phyloP scores from a whole-genome alignment of 2,329 filamentous ascomycete species.

The Hypomyces perniciosus region DNA sequence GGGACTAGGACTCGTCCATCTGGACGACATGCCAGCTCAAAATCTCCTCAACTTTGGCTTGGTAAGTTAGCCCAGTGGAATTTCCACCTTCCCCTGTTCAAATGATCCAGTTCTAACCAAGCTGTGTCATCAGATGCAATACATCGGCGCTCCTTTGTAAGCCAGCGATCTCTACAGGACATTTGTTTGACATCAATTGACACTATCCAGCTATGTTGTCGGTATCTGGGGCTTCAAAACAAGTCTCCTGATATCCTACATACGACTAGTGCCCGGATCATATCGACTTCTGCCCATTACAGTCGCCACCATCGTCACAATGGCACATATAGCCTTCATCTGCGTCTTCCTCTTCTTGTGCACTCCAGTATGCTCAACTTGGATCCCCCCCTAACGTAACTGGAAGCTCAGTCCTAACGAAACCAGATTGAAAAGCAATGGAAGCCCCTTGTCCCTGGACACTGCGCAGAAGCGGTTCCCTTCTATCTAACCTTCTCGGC shows the following conservation, averaged over 20 bases:
- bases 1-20: constrained; percentile 32
- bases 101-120: not conserved
- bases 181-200: not conserved
- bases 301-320: constrained; percentile 28
- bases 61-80: constrained; percentile 4
- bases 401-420: not conserved
- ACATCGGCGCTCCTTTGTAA: constrained; percentile 37
- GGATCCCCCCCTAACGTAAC: not conserved
- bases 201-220: constrained; percentile 29
- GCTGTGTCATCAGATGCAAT: constrained; percentile 26
- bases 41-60: constrained; percentile 36
- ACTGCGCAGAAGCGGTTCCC: constrained; percentile 33
- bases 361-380: constrained; percentile 21
- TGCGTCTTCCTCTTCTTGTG: constrained; percentile 32
- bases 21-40: constrained; percentile 31
- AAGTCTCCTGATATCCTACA: constrained; percentile 37
- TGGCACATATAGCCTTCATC: constrained; percentile 36
- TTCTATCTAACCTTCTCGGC: constrained; percentile 39
- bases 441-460: constrained; percentile 32
- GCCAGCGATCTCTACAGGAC: constrained; percentile 1
- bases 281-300: constrained; percentile 30
- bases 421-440: constrained; percentile 31
- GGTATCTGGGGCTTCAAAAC: constrained; percentile 43
- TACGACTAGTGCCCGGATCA: constrained; percentile 36
- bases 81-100: not conserved